Evolutionary conservation across 306 rosid species (phyloP).

Genomic region (Dryas drummondii): DNA sequence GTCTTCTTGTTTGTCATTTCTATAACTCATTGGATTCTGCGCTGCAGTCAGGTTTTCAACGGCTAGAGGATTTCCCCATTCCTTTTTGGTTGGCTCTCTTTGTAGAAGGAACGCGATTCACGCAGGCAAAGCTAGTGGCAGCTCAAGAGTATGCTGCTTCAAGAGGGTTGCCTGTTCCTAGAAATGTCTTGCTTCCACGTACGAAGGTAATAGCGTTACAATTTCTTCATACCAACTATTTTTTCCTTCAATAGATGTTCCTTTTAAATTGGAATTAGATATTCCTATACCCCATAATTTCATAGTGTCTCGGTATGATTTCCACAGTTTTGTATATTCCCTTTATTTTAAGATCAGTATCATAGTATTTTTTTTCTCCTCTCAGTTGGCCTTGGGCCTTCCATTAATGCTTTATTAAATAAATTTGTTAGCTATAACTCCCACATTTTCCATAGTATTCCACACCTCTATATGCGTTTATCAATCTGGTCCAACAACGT

Average conservation of each 20-base stretch:
- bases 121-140: slow-evolving; percentile 60
- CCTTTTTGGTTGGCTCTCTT: slow-evolving; percentile 92
- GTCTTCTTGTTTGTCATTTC: neutral
- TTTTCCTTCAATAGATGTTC: no score
- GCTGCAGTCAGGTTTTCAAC: slow-evolving; percentile 62
- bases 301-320: no score
- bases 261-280: neutral
- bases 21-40: slow-evolving; percentile 20
- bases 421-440: no score
- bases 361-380: neutral
- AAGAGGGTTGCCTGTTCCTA: slow-evolving; percentile 72
- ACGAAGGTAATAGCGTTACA: slow-evolving; percentile 58
- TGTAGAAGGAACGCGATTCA: slow-evolving; percentile 92
- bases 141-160: slow-evolving; percentile 87
- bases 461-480: no score
- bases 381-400: no score
- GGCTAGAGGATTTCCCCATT: slow-evolving; percentile 53
- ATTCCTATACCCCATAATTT: neutral
- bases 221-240: neutral
- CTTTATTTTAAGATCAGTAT: neutral
- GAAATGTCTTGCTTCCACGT: slow-evolving; percentile 82
- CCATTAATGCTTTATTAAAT: no score
- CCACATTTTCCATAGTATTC: no score
- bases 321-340: neutral
- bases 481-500: no score